These are phyloP conservation scores for Pittosporum tobira DNA, from an alignment of 129 eudicot genomes.

Conservation along the genomic window DNA sequence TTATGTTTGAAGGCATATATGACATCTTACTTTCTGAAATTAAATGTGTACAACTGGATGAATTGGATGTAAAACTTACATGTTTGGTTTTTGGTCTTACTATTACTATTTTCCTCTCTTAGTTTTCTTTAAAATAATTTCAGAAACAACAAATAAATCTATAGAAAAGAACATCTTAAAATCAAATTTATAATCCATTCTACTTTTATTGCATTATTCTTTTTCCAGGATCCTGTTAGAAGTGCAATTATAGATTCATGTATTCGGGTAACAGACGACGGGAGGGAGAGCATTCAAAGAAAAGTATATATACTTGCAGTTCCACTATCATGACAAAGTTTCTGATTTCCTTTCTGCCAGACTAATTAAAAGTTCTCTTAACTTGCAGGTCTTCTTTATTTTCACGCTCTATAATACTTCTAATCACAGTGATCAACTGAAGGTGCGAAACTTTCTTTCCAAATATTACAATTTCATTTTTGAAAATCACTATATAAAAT, in stretches of 20 bases:
- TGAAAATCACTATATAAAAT: neutral
- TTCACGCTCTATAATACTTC: slow-evolving; percentile 62
- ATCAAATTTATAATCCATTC: neutral
- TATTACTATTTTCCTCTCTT: neutral
- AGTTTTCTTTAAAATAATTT: neutral
- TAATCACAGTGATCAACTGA: slow-evolving; percentile 40
- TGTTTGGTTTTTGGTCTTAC: too few relatives aligned
- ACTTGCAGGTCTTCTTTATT: slow-evolving; percentile 54
- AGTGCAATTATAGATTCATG: slow-evolving; percentile 53
- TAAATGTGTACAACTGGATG: too few relatives aligned
- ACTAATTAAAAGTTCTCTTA: slow-evolving; percentile 1
- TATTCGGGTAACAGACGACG: slow-evolving; percentile 56
- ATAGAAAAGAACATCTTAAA: neutral
- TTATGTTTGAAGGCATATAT: too few relatives aligned
- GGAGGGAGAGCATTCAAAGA: slow-evolving; percentile 58
- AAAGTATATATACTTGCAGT: slow-evolving; percentile 36
- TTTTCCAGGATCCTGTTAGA: slow-evolving; percentile 50
- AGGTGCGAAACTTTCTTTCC: slow-evolving; percentile 29
- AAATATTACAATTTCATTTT: neutral
- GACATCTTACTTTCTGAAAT: too few relatives aligned
- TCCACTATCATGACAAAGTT: neutral
- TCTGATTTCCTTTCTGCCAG: neutral
- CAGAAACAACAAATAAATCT: neutral
- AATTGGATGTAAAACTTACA: too few relatives aligned
- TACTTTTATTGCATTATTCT: neutral